Evolutionary conservation across 768 basidiomycete genomes (phyloP), one percentile per base, ranked within the genome.

Genomic region (Exsudoporus frostii): DNA sequence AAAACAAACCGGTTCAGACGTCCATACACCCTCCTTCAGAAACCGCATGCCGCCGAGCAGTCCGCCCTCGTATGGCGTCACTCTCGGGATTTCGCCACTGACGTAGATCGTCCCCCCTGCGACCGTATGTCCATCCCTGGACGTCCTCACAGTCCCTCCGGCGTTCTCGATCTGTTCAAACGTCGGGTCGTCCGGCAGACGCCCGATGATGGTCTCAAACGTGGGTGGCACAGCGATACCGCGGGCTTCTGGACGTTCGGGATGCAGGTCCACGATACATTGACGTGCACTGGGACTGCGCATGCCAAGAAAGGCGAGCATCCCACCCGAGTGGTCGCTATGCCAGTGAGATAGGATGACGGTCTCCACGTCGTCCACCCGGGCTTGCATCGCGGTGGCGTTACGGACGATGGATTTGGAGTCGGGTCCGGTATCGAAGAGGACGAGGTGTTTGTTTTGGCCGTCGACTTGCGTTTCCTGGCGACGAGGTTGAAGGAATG

Each of bases 361-460:
- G 27, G 83, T 78, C 34, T 81, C 79, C 58, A 94, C 75, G 36
- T 74, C 67, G 32, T 76, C 71, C 9, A 82, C 67, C 2, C 79
- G 78, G 1, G 82, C 64, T 20, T 82, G 73, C 75, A 93, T 76
- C 4, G 84, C 80, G 6, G 68, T 68, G 24, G 84, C 66, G 68
- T 92, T 93, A 46, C 88, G 83, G n/a, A 83, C 78, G 56, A 94
- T 82, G 25, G 86, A 84, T 22, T 73, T 74, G 15, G 82, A 80
- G 63, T 93, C 91, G 9, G 91, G 92, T 0, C 92, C 92, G 15
- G 88, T 85, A 70, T 94, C 92, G 64, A 94, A 91, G 33, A 93
- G 76, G 15, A 82, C 83, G n/a, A 77, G 71, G 49, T 81, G 79
- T 4, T 74, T 62, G 52, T 67, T 50, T 38, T 74, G 66, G 20